Evolutionary conservation across 495 filamentous ascomycete species (phyloP).

Genomic region (Aspergillus heteromorphus): DNA sequence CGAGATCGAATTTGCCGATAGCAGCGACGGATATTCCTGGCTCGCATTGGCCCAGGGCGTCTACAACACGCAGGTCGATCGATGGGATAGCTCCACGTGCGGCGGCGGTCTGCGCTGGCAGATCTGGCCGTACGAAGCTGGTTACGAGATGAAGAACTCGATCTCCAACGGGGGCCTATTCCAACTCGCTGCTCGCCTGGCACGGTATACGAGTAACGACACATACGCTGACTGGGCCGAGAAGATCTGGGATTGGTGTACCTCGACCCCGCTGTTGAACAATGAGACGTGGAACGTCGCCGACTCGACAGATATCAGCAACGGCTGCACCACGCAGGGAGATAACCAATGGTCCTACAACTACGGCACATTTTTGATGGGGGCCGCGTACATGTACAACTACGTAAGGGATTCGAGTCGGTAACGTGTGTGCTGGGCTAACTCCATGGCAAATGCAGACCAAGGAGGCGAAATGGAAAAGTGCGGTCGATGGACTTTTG

Average conservation of each 20-base stretch:
- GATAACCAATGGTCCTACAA: slow-evolving; percentile 64
- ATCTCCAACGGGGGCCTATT: slow-evolving; percentile 68
- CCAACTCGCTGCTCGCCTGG: slow-evolving; percentile 62
- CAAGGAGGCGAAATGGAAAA: slow-evolving; percentile 48
- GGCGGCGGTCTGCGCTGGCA: slow-evolving; percentile 54
- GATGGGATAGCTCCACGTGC: slow-evolving; percentile 47
- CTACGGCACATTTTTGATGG: slow-evolving; percentile 61
- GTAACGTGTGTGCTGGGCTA: slow-evolving; percentile 9
- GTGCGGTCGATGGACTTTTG: slow-evolving; percentile 52
- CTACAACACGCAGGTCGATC: slow-evolving; percentile 63
- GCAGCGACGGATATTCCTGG: slow-evolving; percentile 54
- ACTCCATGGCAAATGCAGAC: slow-evolving; percentile 39
- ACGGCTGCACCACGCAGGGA: slow-evolving; percentile 50
- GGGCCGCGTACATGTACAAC: slow-evolving; percentile 70
- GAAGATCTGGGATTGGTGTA: slow-evolving; percentile 63
- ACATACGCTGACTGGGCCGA: slow-evolving; percentile 64
- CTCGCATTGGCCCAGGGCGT: slow-evolving; percentile 71
- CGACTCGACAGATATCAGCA: slow-evolving; percentile 43
- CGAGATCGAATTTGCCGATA: slow-evolving; percentile 44
- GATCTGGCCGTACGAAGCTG: slow-evolving; percentile 46
- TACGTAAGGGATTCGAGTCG: slow-evolving; percentile 29
- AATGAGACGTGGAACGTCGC: slow-evolving; percentile 55
- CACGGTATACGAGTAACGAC: slow-evolving; percentile 57
- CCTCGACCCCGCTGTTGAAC: slow-evolving; percentile 46
- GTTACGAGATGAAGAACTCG: slow-evolving; percentile 63